These are phyloP conservation scores for Suillus occidentalis DNA, from an alignment of 768 basidiomycete genomes.

Conservation along the genomic window DNA sequence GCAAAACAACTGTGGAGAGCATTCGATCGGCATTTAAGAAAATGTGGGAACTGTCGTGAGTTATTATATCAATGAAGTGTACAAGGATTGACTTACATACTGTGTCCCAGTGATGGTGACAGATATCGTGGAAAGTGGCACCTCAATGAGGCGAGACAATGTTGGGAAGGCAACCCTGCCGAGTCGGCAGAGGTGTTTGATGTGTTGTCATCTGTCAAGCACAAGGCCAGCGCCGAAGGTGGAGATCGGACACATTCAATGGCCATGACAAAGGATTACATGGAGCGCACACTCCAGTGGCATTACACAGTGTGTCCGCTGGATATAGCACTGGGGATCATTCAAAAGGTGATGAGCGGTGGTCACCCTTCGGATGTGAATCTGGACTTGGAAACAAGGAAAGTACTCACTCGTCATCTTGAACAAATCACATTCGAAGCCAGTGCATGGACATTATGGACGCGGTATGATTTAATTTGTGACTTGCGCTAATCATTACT, in stretches of 20 bases:
- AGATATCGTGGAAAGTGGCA: neutral
- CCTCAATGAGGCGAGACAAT: neutral
- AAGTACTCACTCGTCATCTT: neutral
- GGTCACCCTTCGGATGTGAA: neutral
- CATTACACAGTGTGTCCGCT: neutral
- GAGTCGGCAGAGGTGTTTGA: constrained; percentile 21
- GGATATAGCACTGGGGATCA: neutral
- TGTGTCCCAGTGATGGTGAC: neutral
- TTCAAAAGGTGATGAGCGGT: neutral
- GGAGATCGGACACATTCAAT: constrained; percentile 26
- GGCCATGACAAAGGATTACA: constrained; percentile 19
- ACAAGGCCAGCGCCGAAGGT: constrained; percentile 19
- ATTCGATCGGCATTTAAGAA: constrained; percentile 8
- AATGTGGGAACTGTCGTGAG: constrained; percentile 9
- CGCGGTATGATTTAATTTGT: neutral
- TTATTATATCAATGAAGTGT: too few species aligned
- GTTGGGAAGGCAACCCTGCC: constrained; percentile 28
- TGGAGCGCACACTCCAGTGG: neutral
- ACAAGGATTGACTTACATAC: too few species aligned
- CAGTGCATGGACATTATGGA: neutral
- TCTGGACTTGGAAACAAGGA: neutral
- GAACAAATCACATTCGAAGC: neutral
- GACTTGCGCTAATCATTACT: too few species aligned
- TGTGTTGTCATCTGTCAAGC: constrained; percentile 26
- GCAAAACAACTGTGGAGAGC: constrained; percentile 2